Conservation (phyloP, 345 rosid genomes). For the Eutrema heterophyllum region DNA sequence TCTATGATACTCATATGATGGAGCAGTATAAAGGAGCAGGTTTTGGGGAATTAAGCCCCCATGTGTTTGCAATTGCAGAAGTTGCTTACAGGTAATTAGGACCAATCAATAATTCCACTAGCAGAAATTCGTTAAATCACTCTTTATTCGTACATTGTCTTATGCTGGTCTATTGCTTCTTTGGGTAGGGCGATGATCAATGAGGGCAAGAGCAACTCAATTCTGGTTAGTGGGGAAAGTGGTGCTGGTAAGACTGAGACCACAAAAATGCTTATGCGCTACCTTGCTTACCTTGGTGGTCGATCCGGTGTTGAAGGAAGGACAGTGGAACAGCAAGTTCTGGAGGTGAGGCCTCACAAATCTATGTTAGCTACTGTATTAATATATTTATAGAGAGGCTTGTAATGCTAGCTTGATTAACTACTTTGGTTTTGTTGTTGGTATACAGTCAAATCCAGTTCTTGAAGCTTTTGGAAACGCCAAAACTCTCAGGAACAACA, state of each 20-base stretch:
- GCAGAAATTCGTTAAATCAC: background rate
- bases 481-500: constrained; percentile 96
- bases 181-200: constrained; percentile 86
- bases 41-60: constrained; percentile 98
- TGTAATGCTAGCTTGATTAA: constrained; percentile 24
- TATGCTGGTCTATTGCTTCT: constrained; percentile 29
- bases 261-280: constrained; percentile 99
- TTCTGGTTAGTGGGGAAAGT: constrained; percentile 99
- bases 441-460: constrained; percentile 94
- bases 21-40: constrained; percentile 97
- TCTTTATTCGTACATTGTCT: constrained; percentile 5
- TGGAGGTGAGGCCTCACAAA: constrained; percentile 64
- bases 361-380: background rate
- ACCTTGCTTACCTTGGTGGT: constrained; percentile 98
- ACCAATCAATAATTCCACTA: background rate
- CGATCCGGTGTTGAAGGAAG: constrained; percentile 99
- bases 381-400: background rate
- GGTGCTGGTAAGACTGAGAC: constrained; percentile 99
- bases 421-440: constrained; percentile 25
- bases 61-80: constrained; percentile 98
- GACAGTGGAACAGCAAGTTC: constrained; percentile 99
- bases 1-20: constrained; percentile 99
- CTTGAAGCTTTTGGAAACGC: constrained; percentile 99
- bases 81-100: constrained; percentile 84
- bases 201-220: constrained; percentile 99